Evolutionary conservation across 129 eudicot species (phyloP), one percentile per base, ranked within the genome.

Genomic region (sunflower (Helianthus annuus)): DNA sequence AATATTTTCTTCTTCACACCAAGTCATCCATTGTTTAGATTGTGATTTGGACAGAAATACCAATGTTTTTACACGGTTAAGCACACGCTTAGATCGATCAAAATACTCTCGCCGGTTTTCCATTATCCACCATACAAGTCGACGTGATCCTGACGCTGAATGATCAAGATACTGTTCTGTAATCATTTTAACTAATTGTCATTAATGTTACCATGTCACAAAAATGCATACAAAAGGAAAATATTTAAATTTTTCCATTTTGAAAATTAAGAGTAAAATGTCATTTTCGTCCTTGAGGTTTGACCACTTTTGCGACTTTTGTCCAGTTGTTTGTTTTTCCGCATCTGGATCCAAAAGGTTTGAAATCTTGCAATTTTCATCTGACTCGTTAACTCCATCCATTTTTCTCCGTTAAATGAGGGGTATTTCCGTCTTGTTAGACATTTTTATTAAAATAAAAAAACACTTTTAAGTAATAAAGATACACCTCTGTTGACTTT

Each of bases 81-180:
- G 88, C 52, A 82, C 87, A 58, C 39, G 85, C 81, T 90, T 95
- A 72, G 99, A 85, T 32, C 96, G 91, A 74, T 90, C 82, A 70
- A 95, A 90, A 79, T 95, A 95, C 86, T 95, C 99, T 13, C 94
- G 81, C n/a, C 96, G 76, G 70, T 95, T 95, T 83, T 95, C 99
- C 99, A 95, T 90, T 70, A 95, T 95, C 99, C 99, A 95, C 99
- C 99, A 95, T 49, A 88, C 80, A 70, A 95, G 87, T 55, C 91
- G 89, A 53, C 84, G 91, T 36, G 92, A 78, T 56, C 97, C 96
- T 62, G 96, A 94, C 40, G 83, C 78, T 36, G 95, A 88, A 71
- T 86, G 90, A 10, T 83, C 91, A 73, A 83, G 80, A 82, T 95
- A 95, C 65, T 81, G 76, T 60, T 95, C 99, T 95, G 97, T 54